A percentile compares a stretch with the other conserved stretches of the same genome.
phyloP scores from a whole-genome alignment of 257 asterid species.

The Ophiorrhiza pumila region DNA sequence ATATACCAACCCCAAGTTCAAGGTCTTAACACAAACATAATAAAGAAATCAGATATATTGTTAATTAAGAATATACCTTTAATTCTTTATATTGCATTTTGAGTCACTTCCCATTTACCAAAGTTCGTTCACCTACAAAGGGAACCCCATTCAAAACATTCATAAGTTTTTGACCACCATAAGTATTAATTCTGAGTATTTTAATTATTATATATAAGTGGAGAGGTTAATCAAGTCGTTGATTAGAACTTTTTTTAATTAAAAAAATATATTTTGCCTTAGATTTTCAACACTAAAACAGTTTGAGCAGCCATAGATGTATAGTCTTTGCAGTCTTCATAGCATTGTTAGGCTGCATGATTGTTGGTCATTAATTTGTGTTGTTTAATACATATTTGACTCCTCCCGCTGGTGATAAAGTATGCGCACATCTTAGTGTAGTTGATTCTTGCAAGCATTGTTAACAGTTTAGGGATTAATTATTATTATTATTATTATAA shows the following conservation, averaged over 20 bases:
- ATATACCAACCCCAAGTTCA: slow-evolving; percentile 4
- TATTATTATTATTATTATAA: too few species aligned
- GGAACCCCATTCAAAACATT: background rate
- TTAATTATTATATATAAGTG: background rate
- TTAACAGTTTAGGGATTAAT: too few species aligned
- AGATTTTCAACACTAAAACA: slow-evolving; percentile 8
- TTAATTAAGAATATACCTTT: background rate
- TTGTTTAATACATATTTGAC: background rate
- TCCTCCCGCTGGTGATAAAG: background rate
- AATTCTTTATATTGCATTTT: background rate
- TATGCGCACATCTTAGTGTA: too few species aligned
- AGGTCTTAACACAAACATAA: background rate
- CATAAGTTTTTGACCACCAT: background rate
- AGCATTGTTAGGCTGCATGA: background rate
- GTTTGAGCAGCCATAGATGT: background rate
- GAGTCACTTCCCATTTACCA: background rate
- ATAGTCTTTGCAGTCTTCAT: too few species aligned
- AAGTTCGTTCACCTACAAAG: background rate
- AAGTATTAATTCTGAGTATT: background rate
- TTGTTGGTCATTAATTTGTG: background rate
- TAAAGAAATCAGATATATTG: background rate
- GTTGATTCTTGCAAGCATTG: too few species aligned
- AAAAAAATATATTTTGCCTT: too few species aligned
- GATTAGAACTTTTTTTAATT: background rate
- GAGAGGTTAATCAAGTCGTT: background rate